These are phyloP conservation scores for Phialemonium atrogriseum DNA, from an alignment of 2,329 filamentous ascomycete genomes.

Conservation along the genomic window DNA sequence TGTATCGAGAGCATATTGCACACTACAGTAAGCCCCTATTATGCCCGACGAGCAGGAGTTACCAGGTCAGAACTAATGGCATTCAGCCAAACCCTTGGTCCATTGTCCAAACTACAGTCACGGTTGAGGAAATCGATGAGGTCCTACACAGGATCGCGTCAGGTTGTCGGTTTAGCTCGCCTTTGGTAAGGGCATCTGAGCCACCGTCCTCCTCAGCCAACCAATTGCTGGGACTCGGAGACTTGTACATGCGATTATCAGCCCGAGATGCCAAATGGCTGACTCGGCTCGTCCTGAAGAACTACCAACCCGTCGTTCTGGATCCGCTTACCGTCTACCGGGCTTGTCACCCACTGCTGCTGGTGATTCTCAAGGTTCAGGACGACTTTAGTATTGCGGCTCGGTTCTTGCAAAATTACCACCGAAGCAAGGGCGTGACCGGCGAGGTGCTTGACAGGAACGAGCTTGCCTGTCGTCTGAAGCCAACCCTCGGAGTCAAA, in stretches of 20 bases:
- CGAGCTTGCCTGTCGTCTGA: slow-evolving; percentile 27
- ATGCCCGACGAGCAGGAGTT: too few relatives aligned
- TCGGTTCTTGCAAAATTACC: slow-evolving; percentile 35
- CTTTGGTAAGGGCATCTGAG: slow-evolving; percentile 38
- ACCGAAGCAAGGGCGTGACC: slow-evolving; percentile 15
- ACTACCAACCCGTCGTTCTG: slow-evolving; percentile 59
- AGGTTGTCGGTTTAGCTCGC: slow-evolving; percentile 62
- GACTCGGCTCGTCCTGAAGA: slow-evolving; percentile 70
- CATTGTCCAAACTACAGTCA: slow-evolving; percentile 37
- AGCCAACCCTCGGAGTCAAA: slow-evolving; percentile 52
- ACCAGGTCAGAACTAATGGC: slow-evolving; percentile 15
- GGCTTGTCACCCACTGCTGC: slow-evolving; percentile 61
- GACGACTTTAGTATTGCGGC: slow-evolving; percentile 58
- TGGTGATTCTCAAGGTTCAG: slow-evolving; percentile 61
- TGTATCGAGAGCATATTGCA: slow-evolving; percentile 60
- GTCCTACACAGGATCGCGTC: slow-evolving; percentile 60
- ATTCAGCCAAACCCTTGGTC: slow-evolving; percentile 46
- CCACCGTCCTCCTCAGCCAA: slow-evolving; percentile 12
- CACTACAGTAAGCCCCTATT: slow-evolving; percentile 42
- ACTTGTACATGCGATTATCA: slow-evolving; percentile 50
- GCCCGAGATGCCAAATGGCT: slow-evolving; percentile 81
- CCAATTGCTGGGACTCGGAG: slow-evolving; percentile 38
- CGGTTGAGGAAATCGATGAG: slow-evolving; percentile 64
- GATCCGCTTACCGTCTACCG: slow-evolving; percentile 47
- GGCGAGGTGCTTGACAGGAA: slow-evolving; percentile 9